These are phyloP conservation scores for Blastobotrys robertii DNA, from an alignment of 805 yeast species.

Conservation along the genomic window DNA sequence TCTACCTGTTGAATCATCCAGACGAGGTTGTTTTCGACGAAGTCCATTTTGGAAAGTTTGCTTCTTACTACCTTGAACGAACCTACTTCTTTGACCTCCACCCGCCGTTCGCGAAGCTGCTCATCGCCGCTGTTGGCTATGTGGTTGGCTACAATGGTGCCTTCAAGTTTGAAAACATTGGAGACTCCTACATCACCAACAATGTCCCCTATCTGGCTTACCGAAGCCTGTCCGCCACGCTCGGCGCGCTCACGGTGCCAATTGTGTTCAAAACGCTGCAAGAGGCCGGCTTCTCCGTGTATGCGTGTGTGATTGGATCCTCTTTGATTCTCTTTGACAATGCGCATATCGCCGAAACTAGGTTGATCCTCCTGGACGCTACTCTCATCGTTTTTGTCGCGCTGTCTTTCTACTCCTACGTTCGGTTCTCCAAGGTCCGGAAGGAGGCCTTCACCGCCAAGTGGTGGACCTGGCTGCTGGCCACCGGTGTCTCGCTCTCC, in stretches of 20 bases:
- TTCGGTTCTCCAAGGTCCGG: slow-evolving; percentile 66
- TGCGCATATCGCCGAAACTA: slow-evolving; percentile 83
- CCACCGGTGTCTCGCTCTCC: slow-evolving; percentile 80
- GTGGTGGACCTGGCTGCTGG: slow-evolving; percentile 85
- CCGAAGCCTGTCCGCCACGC: slow-evolving; percentile 68
- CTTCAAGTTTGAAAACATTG: slow-evolving; percentile 85
- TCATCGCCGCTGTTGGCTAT: slow-evolving; percentile 86
- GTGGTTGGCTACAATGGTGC: slow-evolving; percentile 84
- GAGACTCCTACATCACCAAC: slow-evolving; percentile 66
- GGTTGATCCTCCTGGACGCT: slow-evolving; percentile 87
- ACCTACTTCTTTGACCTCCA: slow-evolving; percentile 94
- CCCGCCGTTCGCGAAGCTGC: slow-evolving; percentile 94
- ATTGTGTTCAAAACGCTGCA: slow-evolving; percentile 75
- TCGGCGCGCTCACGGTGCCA: slow-evolving; percentile 78
- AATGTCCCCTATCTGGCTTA: slow-evolving; percentile 81
- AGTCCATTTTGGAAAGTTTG: slow-evolving; percentile 42
- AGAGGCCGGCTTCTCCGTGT: slow-evolving; percentile 69
- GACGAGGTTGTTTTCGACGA: slow-evolving; percentile 53
- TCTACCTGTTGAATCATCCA: slow-evolving; percentile 64
- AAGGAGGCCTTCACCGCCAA: slow-evolving; percentile 48
- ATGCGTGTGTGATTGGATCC: slow-evolving; percentile 71
- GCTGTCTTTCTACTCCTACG: slow-evolving; percentile 64
- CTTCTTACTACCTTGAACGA: slow-evolving; percentile 59
- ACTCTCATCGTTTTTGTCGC: slow-evolving; percentile 81
- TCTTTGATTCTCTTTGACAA: slow-evolving; percentile 73